A percentile compares a stretch with the other conserved stretches of the same genome.
Evolutionary conservation across 164 flowering plant genomes (phyloP).

Genomic region (Stephania yunnanensis): DNA sequence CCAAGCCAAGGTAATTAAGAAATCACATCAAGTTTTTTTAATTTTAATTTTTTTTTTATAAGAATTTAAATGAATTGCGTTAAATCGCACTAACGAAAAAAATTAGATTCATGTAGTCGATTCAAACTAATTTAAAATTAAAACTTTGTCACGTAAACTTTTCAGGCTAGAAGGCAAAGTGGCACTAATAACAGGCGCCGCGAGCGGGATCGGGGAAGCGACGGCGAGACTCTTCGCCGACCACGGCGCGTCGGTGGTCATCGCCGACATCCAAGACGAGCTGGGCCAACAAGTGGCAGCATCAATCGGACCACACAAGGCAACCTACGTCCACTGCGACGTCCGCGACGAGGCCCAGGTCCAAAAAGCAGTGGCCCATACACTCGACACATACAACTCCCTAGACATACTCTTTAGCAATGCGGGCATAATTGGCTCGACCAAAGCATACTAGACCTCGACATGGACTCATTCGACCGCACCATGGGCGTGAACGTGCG

Average conservation of each 20-base stretch:
- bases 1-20: slow-evolving; percentile 23
- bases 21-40: not conserved
- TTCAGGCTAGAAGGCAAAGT: slow-evolving; percentile 67
- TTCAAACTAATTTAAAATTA: not conserved
- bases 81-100: no score
- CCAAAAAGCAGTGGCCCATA: slow-evolving; percentile 32
- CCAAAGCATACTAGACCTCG: slow-evolving; percentile 44
- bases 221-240: slow-evolving; percentile 47
- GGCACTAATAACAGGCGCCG: slow-evolving; percentile 64
- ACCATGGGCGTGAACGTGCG: slow-evolving; percentile 58
- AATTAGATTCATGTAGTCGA: not conserved
- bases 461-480: slow-evolving; percentile 37
- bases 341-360: slow-evolving; percentile 65
- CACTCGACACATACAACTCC: slow-evolving; percentile 37
- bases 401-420: slow-evolving; percentile 65
- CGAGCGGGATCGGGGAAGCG: slow-evolving; percentile 76
- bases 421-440: slow-evolving; percentile 52
- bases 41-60: no score
- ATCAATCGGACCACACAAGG: slow-evolving; percentile 38
- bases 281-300: slow-evolving; percentile 37
- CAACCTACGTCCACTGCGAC: slow-evolving; percentile 47
- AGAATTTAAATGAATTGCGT: not conserved
- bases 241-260: slow-evolving; percentile 56
- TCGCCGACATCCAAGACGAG: slow-evolving; percentile 63
- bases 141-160: not conserved